Base-by-base conservation (phyloP, 345 rosid genomes). In the Gossypium anomalum region DNA sequence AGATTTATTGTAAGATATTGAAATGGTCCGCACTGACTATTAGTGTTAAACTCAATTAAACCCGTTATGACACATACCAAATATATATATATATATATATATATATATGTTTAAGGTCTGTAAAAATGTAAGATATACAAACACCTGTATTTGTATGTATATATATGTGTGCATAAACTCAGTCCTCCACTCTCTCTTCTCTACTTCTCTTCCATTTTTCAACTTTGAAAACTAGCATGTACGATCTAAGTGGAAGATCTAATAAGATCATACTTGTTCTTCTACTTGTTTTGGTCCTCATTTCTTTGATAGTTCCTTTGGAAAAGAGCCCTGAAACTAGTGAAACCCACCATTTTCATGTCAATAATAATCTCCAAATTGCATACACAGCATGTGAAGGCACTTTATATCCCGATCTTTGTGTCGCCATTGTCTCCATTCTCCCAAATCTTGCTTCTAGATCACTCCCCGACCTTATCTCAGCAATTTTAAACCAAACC, bases 371-470 rank as follows among this genome's bases (percentile, higher is more conserved):
- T 76, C 62, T 76, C 74, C 81, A 68, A 68, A 59, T 75, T 51
- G 82, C 82, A n/a, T 74, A 77, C 29, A 77, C 83, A 0, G 58
- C 80, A 2, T 89, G 93, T 67, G 69, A 84, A 17, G 89, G 86
- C 74, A 83, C 93, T 17, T 79, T 83, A 7, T 87, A 87, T 72
- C 86, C 84, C 0, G 73, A 90, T n/a, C 92, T 88, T 44, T 90
- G 94, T 74, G 83, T 87, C 70, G 87, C 90, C 23, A 85, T 87
- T 20, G 84, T 88, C 25, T 70, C 78, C 27, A 52, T 83, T 6
- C 68, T 87, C 75, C 92, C 89, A 7, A 78, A 80, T 80, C 85
- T 86, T 73, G 47, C 78, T 34, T 64, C 85, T 79, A 77, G 69
- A 67, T 71, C 85, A 70, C 68, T 82, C 74, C 79, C 80, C 5